Conservation (phyloP, 805 yeast species). For the Barnettozyma botsteinii region DNA sequence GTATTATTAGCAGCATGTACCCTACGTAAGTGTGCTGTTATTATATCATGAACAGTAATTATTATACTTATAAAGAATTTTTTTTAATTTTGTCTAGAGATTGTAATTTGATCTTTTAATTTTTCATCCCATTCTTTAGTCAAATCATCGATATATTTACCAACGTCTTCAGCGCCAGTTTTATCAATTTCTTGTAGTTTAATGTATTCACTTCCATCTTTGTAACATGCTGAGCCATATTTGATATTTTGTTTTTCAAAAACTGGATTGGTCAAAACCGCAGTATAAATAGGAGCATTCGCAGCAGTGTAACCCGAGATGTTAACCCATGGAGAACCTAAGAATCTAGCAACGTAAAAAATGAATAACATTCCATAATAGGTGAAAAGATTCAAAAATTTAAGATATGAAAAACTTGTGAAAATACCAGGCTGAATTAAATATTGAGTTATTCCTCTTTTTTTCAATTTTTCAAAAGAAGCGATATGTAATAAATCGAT, state of each 20-base stretch:
- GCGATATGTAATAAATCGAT: constrained; percentile 80
- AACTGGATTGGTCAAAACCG: constrained; percentile 44
- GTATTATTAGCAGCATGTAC: not conserved
- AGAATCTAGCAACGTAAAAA: constrained; percentile 74
- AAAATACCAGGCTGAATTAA: constrained; percentile 93
- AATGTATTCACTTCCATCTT: constrained; percentile 61
- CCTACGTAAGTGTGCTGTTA: constrained; percentile 1
- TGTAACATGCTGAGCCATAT: constrained; percentile 67
- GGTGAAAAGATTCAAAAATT: constrained; percentile 70
- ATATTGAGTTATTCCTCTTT: constrained; percentile 61
- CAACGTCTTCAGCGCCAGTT: constrained; percentile 63
- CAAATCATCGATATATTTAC: constrained; percentile 52
- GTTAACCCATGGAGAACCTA: constrained; percentile 87
- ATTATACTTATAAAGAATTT: not conserved
- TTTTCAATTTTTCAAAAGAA: constrained; percentile 46
- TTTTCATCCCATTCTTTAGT: constrained; percentile 67
- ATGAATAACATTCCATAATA: constrained; percentile 80
- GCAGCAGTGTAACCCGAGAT: constrained; percentile 88
- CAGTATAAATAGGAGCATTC: constrained; percentile 73
- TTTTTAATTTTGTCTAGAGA: constrained; percentile 18
- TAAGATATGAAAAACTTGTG: constrained; percentile 72
- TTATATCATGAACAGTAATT: not conserved
- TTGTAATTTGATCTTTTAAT: constrained; percentile 66
- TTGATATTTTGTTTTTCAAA: constrained; percentile 45
- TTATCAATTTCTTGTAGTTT: constrained; percentile 49